phyloP scores from a whole-genome alignment of 2,329 filamentous ascomycete genomes.

The Talaromyces sp. region DNA sequence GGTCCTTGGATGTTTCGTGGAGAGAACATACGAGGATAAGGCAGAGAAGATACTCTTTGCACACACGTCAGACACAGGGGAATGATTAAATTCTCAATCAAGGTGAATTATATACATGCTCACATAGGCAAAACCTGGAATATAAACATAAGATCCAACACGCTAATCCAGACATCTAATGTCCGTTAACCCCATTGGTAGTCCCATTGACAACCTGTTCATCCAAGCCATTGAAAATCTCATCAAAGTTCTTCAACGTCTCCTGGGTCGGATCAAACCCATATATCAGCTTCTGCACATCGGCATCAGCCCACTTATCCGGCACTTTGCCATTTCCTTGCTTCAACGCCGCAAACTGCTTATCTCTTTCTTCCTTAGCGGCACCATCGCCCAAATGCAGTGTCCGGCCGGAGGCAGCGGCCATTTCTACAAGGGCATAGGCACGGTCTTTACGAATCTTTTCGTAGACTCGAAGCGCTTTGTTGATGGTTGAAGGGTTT shows the following conservation, averaged over 20 bases:
- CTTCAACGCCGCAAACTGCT: slow-evolving; percentile 53
- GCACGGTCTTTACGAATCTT: slow-evolving; percentile 54
- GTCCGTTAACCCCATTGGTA: background rate
- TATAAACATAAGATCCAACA: background rate
- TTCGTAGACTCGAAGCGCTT: slow-evolving; percentile 56
- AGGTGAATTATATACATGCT: background rate
- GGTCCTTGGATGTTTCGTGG: background rate
- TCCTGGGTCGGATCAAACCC: slow-evolving; percentile 59
- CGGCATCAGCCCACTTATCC: slow-evolving; percentile 68
- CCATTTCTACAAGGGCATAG: slow-evolving; percentile 55
- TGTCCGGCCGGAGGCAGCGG: slow-evolving; percentile 51
- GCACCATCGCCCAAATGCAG: slow-evolving; percentile 57
- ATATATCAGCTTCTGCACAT: slow-evolving; percentile 65
- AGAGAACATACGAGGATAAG: background rate
- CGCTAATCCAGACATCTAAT: background rate
- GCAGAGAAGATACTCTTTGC: background rate
- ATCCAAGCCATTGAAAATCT: slow-evolving; percentile 37
- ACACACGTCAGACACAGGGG: background rate
- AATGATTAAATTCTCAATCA: background rate
- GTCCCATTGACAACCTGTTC: background rate
- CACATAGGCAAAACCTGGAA: background rate
- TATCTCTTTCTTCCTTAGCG: slow-evolving; percentile 57
- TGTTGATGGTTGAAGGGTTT: slow-evolving; percentile 47
- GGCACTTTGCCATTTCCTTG: slow-evolving; percentile 46
- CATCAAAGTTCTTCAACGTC: slow-evolving; percentile 51